Conservation (phyloP, 768 basidiomycete genomes). For the Trametes maxima region DNA sequence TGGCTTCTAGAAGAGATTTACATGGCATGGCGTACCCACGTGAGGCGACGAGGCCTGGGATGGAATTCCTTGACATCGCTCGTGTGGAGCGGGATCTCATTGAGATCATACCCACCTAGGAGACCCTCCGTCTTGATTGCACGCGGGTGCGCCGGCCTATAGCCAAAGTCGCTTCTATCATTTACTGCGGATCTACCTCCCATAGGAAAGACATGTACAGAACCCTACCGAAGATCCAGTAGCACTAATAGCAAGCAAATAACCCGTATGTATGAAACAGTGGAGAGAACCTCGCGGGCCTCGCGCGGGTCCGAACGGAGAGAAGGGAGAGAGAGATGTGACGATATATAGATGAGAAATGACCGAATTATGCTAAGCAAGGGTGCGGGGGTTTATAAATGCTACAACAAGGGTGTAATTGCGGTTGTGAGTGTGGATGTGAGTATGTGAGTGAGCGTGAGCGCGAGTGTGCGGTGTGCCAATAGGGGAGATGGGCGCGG, state of each 20-base stretch:
- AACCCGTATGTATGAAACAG: background rate
- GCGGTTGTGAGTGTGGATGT: background rate
- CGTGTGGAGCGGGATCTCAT: too few relatives aligned
- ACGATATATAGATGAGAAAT: background rate
- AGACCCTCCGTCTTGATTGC: background rate
- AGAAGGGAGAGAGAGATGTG: background rate
- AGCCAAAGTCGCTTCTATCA: background rate
- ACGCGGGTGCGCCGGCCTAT: background rate
- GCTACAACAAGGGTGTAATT: slow-evolving; percentile 18
- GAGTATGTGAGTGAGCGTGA: background rate
- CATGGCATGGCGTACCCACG: too few relatives aligned
- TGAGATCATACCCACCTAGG: too few relatives aligned
- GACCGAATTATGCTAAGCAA: background rate
- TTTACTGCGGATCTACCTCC: background rate
- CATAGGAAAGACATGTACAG: background rate
- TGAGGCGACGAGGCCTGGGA: too few relatives aligned
- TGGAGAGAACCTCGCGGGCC: background rate
- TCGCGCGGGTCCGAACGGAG: too few relatives aligned
- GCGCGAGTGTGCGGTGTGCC: background rate
- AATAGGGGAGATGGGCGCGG: background rate
- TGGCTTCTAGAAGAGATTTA: too few relatives aligned
- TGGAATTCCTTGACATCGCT: too few relatives aligned
- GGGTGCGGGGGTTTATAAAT: slow-evolving; percentile 2
- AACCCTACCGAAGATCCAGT: slow-evolving; percentile 3
- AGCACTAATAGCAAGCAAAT: slow-evolving; percentile 1